Evolutionary conservation across 1,284 basidiomycete species (phyloP), one percentile per base, ranked within the genome.

Genomic region (Malassezia caprae): DNA sequence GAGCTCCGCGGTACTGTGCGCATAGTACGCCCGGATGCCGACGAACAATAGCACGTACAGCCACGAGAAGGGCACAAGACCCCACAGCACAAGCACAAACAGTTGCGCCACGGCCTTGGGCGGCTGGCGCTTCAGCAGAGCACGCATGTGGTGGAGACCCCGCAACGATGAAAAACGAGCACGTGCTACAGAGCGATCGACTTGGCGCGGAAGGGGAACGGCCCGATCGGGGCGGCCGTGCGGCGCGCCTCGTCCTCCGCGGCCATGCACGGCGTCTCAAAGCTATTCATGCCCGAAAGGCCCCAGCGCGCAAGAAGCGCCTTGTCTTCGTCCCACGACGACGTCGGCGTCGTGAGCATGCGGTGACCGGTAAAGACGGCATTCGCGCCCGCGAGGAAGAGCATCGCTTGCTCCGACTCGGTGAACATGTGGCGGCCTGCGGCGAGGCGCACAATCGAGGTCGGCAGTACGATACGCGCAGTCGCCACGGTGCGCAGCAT

Each of bases 341-440:
- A 73, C 0, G 77, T 77, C 86, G 93, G 91, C 12, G 93, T 96
- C 6, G 93, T 98, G 61, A 98, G 76, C 93, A 96, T 96, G 69
- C 85, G 81, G 73, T 96, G 90, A 39, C 93, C 93, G 17, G 93
- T 98, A 75, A 98, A 98, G 62, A 96, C 86, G 35, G 93, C 93
- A 72, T 98, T 98, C 44, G 93, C 93, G 45, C 93, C 93, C 5
- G 93, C 90, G 84, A 96, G 86, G 78, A 96, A 98, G 69, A 88
- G 90, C 87, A 98, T 91, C 12, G 86, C 89, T 72, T 96, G 93
- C 76, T 96, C 88, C 7, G 87, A 81, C 78, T 98, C 93, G 61
- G 80, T 81, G 70, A 96, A 83, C 3, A 84, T 87, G 75, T 90
- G 90, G 67, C 93, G 80, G 46, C 93, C 93, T 15, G 93, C 93